Evolutionary conservation across 768 basidiomycete genomes (phyloP), one percentile per base, ranked within the genome.

Genomic region (Leccinum subgranulosum): DNA sequence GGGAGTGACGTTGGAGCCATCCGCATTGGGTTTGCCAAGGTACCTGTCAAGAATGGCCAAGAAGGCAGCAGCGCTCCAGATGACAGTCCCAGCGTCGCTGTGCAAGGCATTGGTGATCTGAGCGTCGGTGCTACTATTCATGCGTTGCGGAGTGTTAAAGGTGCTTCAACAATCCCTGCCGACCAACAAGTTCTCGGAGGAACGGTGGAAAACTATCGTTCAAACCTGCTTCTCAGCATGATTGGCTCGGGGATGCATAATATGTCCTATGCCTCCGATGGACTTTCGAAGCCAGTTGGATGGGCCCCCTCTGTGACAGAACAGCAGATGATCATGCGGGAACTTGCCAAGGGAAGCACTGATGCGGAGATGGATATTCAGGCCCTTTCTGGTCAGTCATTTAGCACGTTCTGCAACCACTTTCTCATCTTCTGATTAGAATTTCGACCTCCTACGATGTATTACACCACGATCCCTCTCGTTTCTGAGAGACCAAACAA

Each of bases 1-100:
- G 97, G 97, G 17, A 90, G 90, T 61, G 96, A 98, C 57, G 93
- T 98, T 54, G 97, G 97, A 31, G 92, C 96, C 31, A 94, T 98
- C 60, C 87, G 94, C 36, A 98, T 98, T 61, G 96, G 94, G 7
- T 98, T 94, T 70, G 96, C 96, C 55, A 92, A 94, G 68, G 95
- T 98, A 2, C 96, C 95, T 8, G 90, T 91, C 70, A 96, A 94
- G 77, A 88, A 87, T 60, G 86, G 87, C 21, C 81, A 84, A 59
- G 87, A 90, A 67, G 81, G 82, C 28, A 75, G 74, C 47, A 77
- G 79, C 45, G 78, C 76, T 39, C 76, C 81, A 56, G 86, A 90
- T 33, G 90, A 92, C 63, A 82, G 77, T 33, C 72, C 81, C 11
- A 84, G 78, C 56, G 79, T 87, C 47, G 81, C 84, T 54, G 87